These are phyloP conservation scores for Corchorus olitorius DNA, from an alignment of 345 rosid genomes.

Conservation along the genomic window DNA sequence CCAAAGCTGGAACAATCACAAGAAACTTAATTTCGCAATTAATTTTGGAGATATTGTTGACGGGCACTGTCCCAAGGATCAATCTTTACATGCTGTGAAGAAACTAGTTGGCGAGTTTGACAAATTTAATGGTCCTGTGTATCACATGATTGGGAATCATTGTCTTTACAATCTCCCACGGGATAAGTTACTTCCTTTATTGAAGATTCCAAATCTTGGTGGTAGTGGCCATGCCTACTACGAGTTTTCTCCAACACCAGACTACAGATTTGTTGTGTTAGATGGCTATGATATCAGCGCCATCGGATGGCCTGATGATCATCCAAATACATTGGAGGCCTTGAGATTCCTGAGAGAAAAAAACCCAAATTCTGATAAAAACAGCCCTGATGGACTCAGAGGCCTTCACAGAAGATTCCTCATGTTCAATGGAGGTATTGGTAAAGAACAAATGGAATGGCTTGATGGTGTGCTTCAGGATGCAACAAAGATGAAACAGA, in stretches of 20 bases:
- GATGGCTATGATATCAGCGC: conserved; percentile 92
- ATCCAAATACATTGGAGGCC: conserved; percentile 73
- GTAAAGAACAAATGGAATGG: conserved; percentile 79
- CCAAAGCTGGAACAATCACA: conserved; percentile 60
- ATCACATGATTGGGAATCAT: conserved; percentile 95
- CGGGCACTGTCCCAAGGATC: conserved; percentile 71
- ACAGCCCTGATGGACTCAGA: conserved; percentile 73
- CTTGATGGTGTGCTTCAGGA: conserved; percentile 63
- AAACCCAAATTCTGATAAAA: conserved; percentile 80
- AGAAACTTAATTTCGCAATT: conserved; percentile 63
- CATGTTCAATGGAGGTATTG: conserved; percentile 90
- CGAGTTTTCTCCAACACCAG: conserved; percentile 78
- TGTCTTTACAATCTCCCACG: conserved; percentile 97
- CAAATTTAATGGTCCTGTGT: conserved; percentile 65
- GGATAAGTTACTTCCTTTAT: conserved; percentile 63
- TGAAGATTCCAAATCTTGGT: conserved; percentile 55
- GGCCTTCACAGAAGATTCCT: conserved; percentile 80
- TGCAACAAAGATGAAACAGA: conserved; percentile 65
- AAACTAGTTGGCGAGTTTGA: conserved; percentile 56
- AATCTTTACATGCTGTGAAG: conserved; percentile 58
- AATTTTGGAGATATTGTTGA: conserved; percentile 93
- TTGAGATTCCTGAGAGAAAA: conserved; percentile 58
- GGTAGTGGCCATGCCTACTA: conserved; percentile 67
- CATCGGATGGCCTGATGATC: conserved; percentile 77
- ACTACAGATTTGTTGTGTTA: conserved; percentile 67